These are phyloP conservation scores for Nitzschia putrida DNA, from an alignment of 108 stramenopile genomes.

Conservation along the genomic window DNA sequence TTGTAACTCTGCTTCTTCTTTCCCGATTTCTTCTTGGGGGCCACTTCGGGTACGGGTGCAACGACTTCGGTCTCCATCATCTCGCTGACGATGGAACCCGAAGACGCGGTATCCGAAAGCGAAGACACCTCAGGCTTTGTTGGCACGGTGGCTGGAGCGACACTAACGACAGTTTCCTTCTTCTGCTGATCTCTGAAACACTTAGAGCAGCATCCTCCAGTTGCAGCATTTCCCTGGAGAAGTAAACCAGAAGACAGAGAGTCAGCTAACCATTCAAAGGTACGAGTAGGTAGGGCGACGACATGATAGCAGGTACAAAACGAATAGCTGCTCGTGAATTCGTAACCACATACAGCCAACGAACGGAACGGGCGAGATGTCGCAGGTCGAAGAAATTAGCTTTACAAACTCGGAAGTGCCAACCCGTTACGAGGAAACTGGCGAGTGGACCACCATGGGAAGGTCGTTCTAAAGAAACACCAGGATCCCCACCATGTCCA, in stretches of 20 bases:
- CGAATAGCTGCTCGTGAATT: too few relatives aligned
- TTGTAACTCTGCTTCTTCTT: constrained; percentile 90
- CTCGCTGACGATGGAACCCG: constrained; percentile 18
- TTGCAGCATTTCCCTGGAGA: constrained; percentile 79
- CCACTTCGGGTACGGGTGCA: constrained; percentile 20
- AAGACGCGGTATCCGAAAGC: constrained; percentile 11
- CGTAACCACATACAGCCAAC: too few relatives aligned
- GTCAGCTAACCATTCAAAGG: too few relatives aligned
- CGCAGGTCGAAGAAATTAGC: too few relatives aligned
- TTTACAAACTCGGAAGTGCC: not conserved
- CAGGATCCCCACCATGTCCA: too few relatives aligned
- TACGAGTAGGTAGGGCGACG: too few relatives aligned
- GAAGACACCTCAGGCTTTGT: constrained; percentile 17
- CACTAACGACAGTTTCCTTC: constrained; percentile 44
- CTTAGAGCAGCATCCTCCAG: constrained; percentile 87
- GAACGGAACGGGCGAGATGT: not conserved
- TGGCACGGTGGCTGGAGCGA: constrained; percentile 11
- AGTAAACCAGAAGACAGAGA: constrained; percentile 3
- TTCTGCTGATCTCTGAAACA: constrained; percentile 71
- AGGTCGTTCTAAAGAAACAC: too few relatives aligned
- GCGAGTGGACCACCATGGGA: too few relatives aligned
- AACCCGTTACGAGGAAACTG: too few relatives aligned
- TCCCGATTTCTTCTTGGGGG: constrained; percentile 74
- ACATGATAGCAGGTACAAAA: too few relatives aligned
- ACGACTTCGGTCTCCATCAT: constrained; percentile 21